phyloP scores from a whole-genome alignment of 108 stramenopile genomes.

The Stephanodiscus minutulus region DNA sequence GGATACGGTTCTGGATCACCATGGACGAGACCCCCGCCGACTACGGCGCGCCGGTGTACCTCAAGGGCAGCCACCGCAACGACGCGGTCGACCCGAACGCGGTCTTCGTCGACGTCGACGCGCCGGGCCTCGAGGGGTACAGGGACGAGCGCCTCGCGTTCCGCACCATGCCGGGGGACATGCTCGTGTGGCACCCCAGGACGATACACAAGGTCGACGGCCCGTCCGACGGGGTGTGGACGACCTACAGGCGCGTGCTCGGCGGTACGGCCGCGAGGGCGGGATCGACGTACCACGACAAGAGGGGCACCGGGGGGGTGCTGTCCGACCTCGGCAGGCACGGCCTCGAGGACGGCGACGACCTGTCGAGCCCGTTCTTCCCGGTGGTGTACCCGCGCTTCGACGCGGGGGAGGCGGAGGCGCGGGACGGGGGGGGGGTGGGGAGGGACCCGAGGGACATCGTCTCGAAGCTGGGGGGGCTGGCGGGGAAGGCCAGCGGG shows the following conservation, averaged over 20 bases:
- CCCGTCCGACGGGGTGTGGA: constrained; percentile 87
- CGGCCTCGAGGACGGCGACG: constrained; percentile 70
- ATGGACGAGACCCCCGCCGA: constrained; percentile 92
- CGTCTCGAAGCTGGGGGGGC: constrained; percentile 74
- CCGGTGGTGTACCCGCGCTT: constrained; percentile 84
- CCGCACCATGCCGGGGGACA: constrained; percentile 88
- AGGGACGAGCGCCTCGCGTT: constrained; percentile 68
- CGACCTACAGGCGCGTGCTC: constrained; percentile 83
- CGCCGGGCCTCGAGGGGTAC: constrained; percentile 80
- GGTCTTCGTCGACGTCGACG: constrained; percentile 90
- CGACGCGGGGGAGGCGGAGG: constrained; percentile 59
- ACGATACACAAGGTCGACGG: constrained; percentile 95
- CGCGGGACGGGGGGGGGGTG: constrained; percentile 73
- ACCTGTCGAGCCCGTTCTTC: constrained; percentile 77
- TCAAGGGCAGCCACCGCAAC: constrained; percentile 88
- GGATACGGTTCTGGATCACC: constrained; percentile 91
- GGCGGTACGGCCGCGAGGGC: constrained; percentile 88
- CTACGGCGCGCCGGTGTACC: constrained; percentile 91
- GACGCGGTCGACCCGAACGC: constrained; percentile 70
- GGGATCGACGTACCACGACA: constrained; percentile 77
- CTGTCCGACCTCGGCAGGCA: constrained; percentile 87
- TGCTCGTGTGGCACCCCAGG: constrained; percentile 92
- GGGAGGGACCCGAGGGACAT: constrained; percentile 81
- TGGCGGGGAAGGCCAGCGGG: constrained; percentile 84
- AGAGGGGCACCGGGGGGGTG: constrained; percentile 85